Conservation (phyloP, 2,329 filamentous ascomycete genomes). For the Rhynchosporium agropyri region DNA sequence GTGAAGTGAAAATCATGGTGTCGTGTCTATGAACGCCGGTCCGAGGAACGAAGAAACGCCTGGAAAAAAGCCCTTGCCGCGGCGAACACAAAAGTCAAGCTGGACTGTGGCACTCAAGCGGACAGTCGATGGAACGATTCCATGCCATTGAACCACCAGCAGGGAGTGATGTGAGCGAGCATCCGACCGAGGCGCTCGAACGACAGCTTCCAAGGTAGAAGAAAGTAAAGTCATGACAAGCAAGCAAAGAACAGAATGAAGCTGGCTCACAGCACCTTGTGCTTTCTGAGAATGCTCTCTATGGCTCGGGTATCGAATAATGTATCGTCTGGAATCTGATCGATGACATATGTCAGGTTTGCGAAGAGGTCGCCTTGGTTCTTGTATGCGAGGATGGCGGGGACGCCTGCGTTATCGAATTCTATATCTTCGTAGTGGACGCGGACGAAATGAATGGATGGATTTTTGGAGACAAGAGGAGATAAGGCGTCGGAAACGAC, state of each 20-base stretch:
- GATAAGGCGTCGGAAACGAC: slow-evolving; percentile 78
- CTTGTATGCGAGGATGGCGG: slow-evolving; percentile 85
- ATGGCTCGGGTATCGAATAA: slow-evolving; percentile 58
- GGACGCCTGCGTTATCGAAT: slow-evolving; percentile 86
- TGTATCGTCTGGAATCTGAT: slow-evolving; percentile 77
- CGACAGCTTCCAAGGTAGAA: too few species aligned
- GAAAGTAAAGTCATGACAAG: too few species aligned
- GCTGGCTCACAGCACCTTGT: slow-evolving; percentile 47
- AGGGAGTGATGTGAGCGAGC: background rate
- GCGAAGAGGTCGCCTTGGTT: slow-evolving; percentile 87
- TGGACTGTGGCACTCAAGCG: background rate
- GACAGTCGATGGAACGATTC: background rate
- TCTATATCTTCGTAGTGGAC: slow-evolving; percentile 91
- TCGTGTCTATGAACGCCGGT: background rate
- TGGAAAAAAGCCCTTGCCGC: background rate
- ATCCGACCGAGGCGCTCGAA: background rate
- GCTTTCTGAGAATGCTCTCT: slow-evolving; percentile 54
- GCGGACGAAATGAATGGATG: slow-evolving; percentile 82
- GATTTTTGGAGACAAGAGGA: slow-evolving; percentile 72
- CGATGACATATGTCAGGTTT: slow-evolving; percentile 82
- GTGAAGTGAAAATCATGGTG: background rate
- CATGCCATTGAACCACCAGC: too few species aligned
- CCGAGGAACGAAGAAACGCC: background rate
- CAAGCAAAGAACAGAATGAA: too few species aligned
- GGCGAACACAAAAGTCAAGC: background rate